Evolutionary conservation across 148 eudicot genomes (phyloP), one percentile per base, ranked within the genome.

Genomic region (Rhododendron molle): DNA sequence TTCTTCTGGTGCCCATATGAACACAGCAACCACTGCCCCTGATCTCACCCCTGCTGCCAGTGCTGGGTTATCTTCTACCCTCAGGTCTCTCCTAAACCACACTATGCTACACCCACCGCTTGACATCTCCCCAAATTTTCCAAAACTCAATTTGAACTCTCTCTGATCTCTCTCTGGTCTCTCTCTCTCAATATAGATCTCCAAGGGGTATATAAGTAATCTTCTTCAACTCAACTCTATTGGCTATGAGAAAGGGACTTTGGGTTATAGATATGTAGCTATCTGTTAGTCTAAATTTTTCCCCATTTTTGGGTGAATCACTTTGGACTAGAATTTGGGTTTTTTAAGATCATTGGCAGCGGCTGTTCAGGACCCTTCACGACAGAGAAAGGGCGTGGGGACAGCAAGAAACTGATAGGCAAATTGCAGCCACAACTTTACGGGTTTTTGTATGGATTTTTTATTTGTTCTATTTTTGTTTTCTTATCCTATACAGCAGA

Each of bases 1-100:
- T 88, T 97, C 99, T 84, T 97, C 99, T 81, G 99, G 99, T 65
- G 99, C 96, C 98, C 98, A 97, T 60, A 97, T 85, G 87, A 92
- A 97, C 0, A 94, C 90, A 58, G 94, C 91, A 13, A 97, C 82
- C 60, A 95, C 98, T 23, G 93, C 87, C 4, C 99, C 99, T 11
- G 93, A 91, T 73, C 99, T 92, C 0, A 95, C 98, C 14, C 93
- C 99, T 16, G 98, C 98, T 16, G 95, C 89, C 26, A 97, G 54
- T 4, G 99, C 99, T 46, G 99, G 99, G 83, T 97, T 97, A 83
- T 97, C 99, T 76, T 97, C 99, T 1, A 97, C 92, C 85, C 99
- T 93, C 56, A 97, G 89, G 92, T 97, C 99, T 86, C 98, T 95
- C 81, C 99, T 97, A 26, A 97, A 91, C 99, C 99, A 97, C 18